Evolutionary conservation across 176 grass and related monocot genomes (phyloP), one percentile per base, ranked within the genome.

Genomic region (Musa schizocarpa): DNA sequence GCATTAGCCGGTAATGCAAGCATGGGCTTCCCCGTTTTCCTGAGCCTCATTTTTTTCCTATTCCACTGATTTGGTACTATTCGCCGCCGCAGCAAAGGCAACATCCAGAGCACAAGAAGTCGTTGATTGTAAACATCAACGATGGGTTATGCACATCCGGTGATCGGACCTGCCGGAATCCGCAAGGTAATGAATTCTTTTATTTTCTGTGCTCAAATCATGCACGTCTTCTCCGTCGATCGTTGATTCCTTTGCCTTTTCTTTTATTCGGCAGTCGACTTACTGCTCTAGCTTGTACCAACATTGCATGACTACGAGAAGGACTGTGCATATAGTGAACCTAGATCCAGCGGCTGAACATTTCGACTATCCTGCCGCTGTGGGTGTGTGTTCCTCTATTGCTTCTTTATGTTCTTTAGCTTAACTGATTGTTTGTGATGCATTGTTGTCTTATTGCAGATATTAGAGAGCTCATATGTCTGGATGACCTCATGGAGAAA

Each of bases 401-500:
- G 13, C 50, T 43, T 43, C 34, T 43, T 43, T 43, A 6, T 43
- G 4, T 43, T 43, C 34, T 43, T 43, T 43, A 43, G 34, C 34
- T 43, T 43, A 43, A 43, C 34, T 43, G 34, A 43, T 43, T 43
- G 5, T 43, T 43, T 12, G 3, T 23, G 17, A 21, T 13, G 7
- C 52, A 43, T 52, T 62, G 10, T 51, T 17, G 3, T 53, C 7
- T 10, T 13, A 14, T 68, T 79, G 61, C 66, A 99, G 91, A 99
- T 76, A 92, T 99, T 73, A 91, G 95, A 71, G 88, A 94, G 73
- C 86, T 99, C 20, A 94, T 99, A 56, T 94, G 82, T 3, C 72
- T 99, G 88, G 95, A 99, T 54, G 95, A 99, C 89, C 91, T 87
- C 54, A 99, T 94, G 95, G 95, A 99, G 76, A 88, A 92, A 55